Conservation (phyloP, 2,329 filamentous ascomycete species). For the Dothistroma septosporum region DNA sequence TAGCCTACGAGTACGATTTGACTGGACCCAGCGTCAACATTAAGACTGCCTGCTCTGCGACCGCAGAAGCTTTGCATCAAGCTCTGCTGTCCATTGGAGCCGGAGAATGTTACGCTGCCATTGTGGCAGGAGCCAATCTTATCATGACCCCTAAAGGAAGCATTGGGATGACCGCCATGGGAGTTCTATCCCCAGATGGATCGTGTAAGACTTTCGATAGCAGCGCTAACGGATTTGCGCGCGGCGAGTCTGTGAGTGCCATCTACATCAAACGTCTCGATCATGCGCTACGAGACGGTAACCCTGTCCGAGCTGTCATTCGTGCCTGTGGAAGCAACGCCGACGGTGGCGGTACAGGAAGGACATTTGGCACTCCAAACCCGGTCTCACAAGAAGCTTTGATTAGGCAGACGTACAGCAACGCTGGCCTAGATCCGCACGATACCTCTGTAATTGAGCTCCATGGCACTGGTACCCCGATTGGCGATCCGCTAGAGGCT, state of each 20-base stretch:
- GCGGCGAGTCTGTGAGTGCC: conserved; percentile 50
- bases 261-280: conserved; percentile 40
- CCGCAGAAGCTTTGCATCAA: conserved; percentile 31
- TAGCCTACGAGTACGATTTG: no score
- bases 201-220: conserved; percentile 30
- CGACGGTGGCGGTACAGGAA: no score
- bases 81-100: conserved; percentile 28
- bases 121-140: conserved; percentile 24
- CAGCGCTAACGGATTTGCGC: conserved; percentile 47
- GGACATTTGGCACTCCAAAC: conserved; percentile 29
- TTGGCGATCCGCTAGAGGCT: conserved; percentile 22
- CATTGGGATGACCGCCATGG: conserved; percentile 26
- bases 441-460: conserved; percentile 6
- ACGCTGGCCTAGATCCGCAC: background rate
- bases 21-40: no score
- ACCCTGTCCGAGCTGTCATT: conserved; percentile 20
- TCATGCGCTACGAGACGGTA: conserved; percentile 16
- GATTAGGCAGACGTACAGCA: background rate
- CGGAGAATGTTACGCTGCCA: conserved; percentile 20
- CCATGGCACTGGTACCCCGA: conserved; percentile 8
- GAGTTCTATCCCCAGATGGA: conserved; percentile 31
- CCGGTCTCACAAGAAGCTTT: conserved; percentile 9
- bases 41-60: conserved; percentile 7
- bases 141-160: conserved; percentile 22
- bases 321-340: no score